phyloP scores from a whole-genome alignment of 164 flowering plant species.

The Brasenia schreberi region DNA sequence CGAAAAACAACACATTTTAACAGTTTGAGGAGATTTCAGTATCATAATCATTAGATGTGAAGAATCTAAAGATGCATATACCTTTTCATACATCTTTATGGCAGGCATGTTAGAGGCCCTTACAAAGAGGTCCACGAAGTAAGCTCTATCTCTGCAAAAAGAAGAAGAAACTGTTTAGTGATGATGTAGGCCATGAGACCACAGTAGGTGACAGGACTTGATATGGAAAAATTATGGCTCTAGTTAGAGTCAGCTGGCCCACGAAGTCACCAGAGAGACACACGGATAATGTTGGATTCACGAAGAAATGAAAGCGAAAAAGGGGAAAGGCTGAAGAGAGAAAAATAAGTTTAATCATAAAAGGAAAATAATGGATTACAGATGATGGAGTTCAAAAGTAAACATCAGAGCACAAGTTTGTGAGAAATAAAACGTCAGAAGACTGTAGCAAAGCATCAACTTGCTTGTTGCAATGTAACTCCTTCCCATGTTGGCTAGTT shows the following conservation, averaged over 20 bases:
- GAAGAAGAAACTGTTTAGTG: not conserved
- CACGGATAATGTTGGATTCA: not conserved
- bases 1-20: not conserved
- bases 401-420: not conserved
- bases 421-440: not conserved
- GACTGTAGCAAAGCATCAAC: not conserved
- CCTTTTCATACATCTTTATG: slow-evolving; percentile 99
- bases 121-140: slow-evolving; percentile 89
- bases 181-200: not conserved
- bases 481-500: not conserved
- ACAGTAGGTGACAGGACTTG: not conserved
- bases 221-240: not conserved
- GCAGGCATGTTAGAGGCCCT: slow-evolving; percentile 92
- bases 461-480: too few relatives aligned
- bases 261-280: not conserved
- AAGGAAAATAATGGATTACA: not conserved
- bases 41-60: not conserved
- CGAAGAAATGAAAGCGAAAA: not conserved
- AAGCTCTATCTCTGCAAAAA: slow-evolving; percentile 72
- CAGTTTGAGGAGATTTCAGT: not conserved
- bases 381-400: not conserved
- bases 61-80: slow-evolving; percentile 3
- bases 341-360: too few relatives aligned
- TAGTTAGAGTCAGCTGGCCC: not conserved
- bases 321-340: not conserved